Conservation (phyloP, 768 basidiomycete genomes). For the Suillus spraguei region DNA sequence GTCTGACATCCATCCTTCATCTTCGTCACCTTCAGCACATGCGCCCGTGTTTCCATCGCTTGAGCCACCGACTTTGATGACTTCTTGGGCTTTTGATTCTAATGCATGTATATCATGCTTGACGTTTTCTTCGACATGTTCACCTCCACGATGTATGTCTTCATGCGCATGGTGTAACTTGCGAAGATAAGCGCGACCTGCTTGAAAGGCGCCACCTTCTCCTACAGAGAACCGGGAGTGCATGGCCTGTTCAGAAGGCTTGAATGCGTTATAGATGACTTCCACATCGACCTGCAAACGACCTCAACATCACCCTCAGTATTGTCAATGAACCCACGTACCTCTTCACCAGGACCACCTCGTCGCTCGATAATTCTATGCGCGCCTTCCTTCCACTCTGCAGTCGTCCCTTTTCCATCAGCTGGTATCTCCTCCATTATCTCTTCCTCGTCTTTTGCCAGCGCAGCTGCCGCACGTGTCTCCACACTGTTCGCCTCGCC, state of each 20-base stretch:
- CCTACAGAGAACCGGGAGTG: conserved; percentile 9
- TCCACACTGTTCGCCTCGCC: no score
- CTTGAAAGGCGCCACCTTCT: conserved; percentile 7
- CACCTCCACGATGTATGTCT: conserved; percentile 26
- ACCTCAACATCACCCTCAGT: conserved; percentile 14
- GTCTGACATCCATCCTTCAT: no score
- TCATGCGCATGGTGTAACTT: conserved; percentile 22
- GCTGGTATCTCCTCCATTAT: no score
- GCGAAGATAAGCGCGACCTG: no score
- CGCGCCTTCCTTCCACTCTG: no score
- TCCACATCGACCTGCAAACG: conserved; percentile 62
- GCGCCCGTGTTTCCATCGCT: no score
- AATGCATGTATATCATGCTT: conserved; percentile 22
- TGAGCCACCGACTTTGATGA: conserved; percentile 4
- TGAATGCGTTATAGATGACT: conserved; percentile 50
- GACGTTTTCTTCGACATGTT: conserved; percentile 22
- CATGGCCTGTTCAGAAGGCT: conserved; percentile 14
- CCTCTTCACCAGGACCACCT: no score
- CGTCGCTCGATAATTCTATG: no score
- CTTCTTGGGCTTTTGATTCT: conserved; percentile 19
- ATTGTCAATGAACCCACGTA: conserved; percentile 32
- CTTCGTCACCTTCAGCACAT: no score
- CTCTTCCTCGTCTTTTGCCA: no score
- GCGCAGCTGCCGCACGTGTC: no score
- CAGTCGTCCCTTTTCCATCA: no score